Percentiles rank a stretch among this genome's conserved stretches.
Evolutionary conservation across 768 basidiomycete species (phyloP).

Genomic region (Pleurotus eryngii): DNA sequence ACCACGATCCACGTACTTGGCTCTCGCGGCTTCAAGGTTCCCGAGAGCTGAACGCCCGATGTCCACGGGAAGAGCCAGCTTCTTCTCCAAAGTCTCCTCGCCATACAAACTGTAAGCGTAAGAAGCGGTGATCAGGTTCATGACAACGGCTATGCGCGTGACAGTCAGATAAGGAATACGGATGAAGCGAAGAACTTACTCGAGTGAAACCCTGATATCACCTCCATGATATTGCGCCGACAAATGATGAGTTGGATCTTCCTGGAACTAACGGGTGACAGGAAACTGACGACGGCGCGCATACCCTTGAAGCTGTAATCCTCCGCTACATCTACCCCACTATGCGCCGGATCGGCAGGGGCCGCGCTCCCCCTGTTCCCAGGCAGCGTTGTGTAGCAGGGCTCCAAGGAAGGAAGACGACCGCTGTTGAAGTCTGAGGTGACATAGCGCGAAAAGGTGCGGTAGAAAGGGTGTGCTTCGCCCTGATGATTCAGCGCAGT

Average conservation of each 20-base stretch:
- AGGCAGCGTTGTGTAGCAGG: background rate
- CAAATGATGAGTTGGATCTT: slow-evolving; percentile 37
- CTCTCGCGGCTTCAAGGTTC: background rate
- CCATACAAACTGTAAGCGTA: background rate
- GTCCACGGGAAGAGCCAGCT: background rate
- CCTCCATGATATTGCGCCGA: slow-evolving; percentile 22
- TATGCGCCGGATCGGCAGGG: no score
- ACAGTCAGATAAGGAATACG: background rate
- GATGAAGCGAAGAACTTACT: slow-evolving; percentile 10
- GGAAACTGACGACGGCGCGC: background rate
- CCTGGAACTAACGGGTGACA: background rate
- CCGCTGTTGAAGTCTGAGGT: background rate
- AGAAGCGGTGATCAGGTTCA: background rate
- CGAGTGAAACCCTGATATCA: slow-evolving; percentile 22
- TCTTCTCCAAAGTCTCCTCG: background rate
- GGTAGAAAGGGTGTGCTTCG: slow-evolving; percentile 18
- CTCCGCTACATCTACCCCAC: background rate
- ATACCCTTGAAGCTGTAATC: slow-evolving; percentile 3
- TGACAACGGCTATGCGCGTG: background rate
- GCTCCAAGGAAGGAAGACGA: no score
- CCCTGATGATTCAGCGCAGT: slow-evolving; percentile 9
- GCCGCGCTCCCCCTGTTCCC: slow-evolving; percentile 5
- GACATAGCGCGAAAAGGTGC: background rate
- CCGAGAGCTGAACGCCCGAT: background rate
- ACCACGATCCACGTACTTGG: background rate